Conservation (phyloP, 2,329 filamentous ascomycete genomes). For the Trichoderma citrinoviride region DNA sequence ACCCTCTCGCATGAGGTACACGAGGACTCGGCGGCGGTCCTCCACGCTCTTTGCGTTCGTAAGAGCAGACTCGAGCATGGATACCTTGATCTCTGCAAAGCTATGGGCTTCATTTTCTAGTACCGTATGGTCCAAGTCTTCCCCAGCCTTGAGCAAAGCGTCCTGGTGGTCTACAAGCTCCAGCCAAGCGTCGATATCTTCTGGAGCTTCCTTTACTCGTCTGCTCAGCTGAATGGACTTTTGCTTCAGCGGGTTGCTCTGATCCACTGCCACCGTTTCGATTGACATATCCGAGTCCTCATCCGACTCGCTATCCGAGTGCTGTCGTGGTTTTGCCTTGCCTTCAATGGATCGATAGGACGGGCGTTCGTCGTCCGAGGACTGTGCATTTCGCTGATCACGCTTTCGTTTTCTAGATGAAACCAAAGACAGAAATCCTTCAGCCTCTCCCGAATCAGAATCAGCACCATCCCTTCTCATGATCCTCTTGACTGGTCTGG, state of each 20-base stretch:
- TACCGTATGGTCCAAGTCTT: slow-evolving; percentile 42
- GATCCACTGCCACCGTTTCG: slow-evolving; percentile 33
- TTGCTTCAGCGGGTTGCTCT: slow-evolving; percentile 48
- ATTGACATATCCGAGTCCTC: slow-evolving; percentile 47
- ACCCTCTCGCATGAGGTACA: slow-evolving; percentile 72
- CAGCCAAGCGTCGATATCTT: slow-evolving; percentile 71
- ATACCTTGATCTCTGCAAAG: slow-evolving; percentile 75
- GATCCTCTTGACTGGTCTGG: slow-evolving; percentile 43
- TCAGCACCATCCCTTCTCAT: slow-evolving; percentile 27
- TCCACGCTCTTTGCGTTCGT: slow-evolving; percentile 47
- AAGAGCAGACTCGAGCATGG: slow-evolving; percentile 76
- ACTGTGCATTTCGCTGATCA: slow-evolving; percentile 32
- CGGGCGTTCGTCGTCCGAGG: slow-evolving; percentile 48
- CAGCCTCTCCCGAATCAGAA: slow-evolving; percentile 29
- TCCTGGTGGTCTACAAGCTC: slow-evolving; percentile 78
- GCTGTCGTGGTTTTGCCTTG: slow-evolving; percentile 52
- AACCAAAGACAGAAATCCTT: slow-evolving; percentile 51
- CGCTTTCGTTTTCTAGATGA: slow-evolving; percentile 44
- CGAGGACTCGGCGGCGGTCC: slow-evolving; percentile 59
- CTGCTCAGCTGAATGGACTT: slow-evolving; percentile 61
- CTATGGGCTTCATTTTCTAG: slow-evolving; percentile 63
- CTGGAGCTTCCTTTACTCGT: slow-evolving; percentile 62
- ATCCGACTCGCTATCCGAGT: slow-evolving; percentile 50
- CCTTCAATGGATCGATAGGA: slow-evolving; percentile 65
- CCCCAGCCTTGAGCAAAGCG: slow-evolving; percentile 54